Base-by-base conservation (phyloP, 2,329 filamentous ascomycete genomes). In the Aureobasidium uvarum region DNA sequence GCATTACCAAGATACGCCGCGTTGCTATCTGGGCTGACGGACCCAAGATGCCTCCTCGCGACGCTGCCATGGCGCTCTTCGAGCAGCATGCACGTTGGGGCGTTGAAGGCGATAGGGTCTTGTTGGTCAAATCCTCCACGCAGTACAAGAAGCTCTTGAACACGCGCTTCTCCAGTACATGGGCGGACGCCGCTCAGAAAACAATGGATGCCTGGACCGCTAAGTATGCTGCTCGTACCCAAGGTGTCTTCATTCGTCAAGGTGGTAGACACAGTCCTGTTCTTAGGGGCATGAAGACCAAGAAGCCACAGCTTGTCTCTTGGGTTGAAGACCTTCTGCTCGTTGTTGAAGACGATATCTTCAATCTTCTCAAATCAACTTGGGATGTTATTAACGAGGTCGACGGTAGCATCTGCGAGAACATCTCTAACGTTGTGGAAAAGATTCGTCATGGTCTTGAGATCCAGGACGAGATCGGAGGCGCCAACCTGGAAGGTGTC, bases 41-140 rank as follows among this genome's bases (percentile, higher is more conserved):
- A 31, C 52, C 52, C 4, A 56, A 56, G 14, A 25, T 56, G 52
- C 52, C 52, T 8, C 52, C 52, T 56, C 36, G 23, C 11, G 52
- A 56, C n/a, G 36, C 52, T 41, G 52, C 52, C 2, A 56, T 39
- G 52, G 52, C 38, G 2, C 20, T 56, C 20, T 56, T 56, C 14
- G 36, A 43, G 33, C 20, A 39, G 14, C 14, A 56, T 43, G 5
- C 52, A 25, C 33, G 23, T 11, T 56, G 52, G 52, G 14, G 36
- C 2, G 8, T 56, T 18, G 23, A 56, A 13, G 38, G 16, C 2
- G 4, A n/a, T 7, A 25, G 14, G 13, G 3, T 8, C 8, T 20
- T 2, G 7, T 7, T 56, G 20, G 25, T 5, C 36, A 56, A 43
- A n/a, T 38, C 23, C 14, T 7, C 7, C 7, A n/a, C 3, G 13